Evolutionary conservation across 345 rosid genomes (phyloP), one percentile per base, ranked within the genome.

Genomic region (Trapa bicornis): DNA sequence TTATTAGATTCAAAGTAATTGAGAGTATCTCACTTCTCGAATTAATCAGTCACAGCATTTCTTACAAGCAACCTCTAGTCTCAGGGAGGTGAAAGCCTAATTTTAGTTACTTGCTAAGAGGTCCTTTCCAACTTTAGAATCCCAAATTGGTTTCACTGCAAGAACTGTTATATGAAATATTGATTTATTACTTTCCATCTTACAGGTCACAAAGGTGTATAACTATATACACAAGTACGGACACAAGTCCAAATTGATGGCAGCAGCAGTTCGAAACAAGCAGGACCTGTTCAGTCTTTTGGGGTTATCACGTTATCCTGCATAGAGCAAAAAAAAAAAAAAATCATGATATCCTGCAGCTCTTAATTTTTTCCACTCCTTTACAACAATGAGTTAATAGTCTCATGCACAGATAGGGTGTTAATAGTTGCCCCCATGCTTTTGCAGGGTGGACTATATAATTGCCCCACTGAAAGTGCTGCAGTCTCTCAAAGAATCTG

Each of bases 181-280:
- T 37, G 45, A 62, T 62, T 17, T 13, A 37, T 6, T 13, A 2
- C 67, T 9, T 2, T 43, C 52, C 47, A 53, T 32, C 43, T 66
- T 76, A 63, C 78, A 88, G 91, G 85, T 79, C 43, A 76, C 80
- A 68, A 90, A 87, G 76, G 80, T 88, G 54, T 88, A 88, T 71
- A 94, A 90, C 74, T 94, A 90, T 75, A 90, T 94, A 67, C 99
- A 94, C 81, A 94, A 90, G 75, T 83, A 88, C 65, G 96, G 97
- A 62, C 78, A 90, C 72, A 94, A 88, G 75, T 88, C 99, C 32
- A 94, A 88, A 84, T 72, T 94, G 76, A 93, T 90, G 95, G 98
- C 97, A 45, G 98, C 99, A 70, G 97, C 97, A 65, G 97, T 94
- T 73, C 80, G 97, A 36, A 93, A 94, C 94, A 94, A 88, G 75